Evolutionary conservation across 1,284 basidiomycete species (phyloP).

Genomic region (Ceratorhiza oryzae-sativae): DNA sequence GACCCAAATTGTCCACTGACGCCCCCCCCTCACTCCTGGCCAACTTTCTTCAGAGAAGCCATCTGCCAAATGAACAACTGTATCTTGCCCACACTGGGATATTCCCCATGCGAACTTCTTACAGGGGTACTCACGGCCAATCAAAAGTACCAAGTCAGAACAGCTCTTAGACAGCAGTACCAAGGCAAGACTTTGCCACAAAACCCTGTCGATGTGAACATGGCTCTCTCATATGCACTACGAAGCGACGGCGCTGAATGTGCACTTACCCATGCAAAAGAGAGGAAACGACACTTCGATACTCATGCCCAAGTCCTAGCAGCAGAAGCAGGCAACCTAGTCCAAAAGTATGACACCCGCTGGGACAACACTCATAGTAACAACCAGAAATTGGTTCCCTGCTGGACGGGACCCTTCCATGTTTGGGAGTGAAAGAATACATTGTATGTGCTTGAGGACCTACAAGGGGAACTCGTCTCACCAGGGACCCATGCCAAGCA

Average conservation of each 20-base stretch:
- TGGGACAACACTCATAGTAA: constrained; percentile 34
- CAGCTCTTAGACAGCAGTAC: neutral
- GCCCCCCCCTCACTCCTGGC: constrained; percentile 35
- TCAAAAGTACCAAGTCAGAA: neutral
- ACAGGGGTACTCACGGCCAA: constrained; percentile 28
- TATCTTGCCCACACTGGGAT: constrained; percentile 37
- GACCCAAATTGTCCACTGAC: neutral
- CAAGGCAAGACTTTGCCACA: neutral
- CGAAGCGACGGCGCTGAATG: constrained; percentile 19
- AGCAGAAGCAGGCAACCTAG: constrained; percentile 37
- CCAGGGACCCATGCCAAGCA: neutral
- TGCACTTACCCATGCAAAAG: constrained; percentile 20
- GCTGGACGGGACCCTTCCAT: constrained; percentile 37
- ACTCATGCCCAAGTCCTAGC: neutral
- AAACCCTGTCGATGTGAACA: constrained; percentile 24
- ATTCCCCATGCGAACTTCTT: constrained; percentile 42
- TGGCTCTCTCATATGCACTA: constrained; percentile 40
- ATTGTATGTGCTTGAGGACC: constrained; percentile 32
- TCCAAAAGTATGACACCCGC: constrained; percentile 38
- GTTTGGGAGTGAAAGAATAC: constrained; percentile 1
- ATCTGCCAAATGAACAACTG: constrained; percentile 41
- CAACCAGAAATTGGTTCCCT: constrained; percentile 31
- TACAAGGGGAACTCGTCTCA: constrained; percentile 10
- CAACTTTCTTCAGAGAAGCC: constrained; percentile 39
- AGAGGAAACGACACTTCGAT: constrained; percentile 36